Evolutionary conservation across 805 yeast species (phyloP), one percentile per base, ranked within the genome.

Genomic region (Candida koratica): DNA sequence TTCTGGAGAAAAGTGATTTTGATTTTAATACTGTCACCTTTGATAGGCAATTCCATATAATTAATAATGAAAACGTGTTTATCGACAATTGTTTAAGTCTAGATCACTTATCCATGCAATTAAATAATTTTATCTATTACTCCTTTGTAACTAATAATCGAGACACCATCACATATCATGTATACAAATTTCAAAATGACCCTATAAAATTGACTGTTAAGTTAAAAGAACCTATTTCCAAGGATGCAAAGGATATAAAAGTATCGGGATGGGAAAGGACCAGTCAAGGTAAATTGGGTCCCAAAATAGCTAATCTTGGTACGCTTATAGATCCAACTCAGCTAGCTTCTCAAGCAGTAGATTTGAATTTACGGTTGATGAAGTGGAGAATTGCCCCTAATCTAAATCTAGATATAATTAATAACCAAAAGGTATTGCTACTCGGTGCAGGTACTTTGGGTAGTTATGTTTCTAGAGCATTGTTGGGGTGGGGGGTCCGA

Each of bases 401-500:
- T 6, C 54, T 93, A 3, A 75, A 93, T 51, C 64, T 93, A 31
- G 89, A 84, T 5, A 52, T 61, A 2, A 65, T 93, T 15, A 73
- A 76, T 44, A 41, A 58, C 12, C 73, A 81, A 8, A 81, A 72
- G 45, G 82, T 89, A 25, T 59, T 93, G 28, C 62, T 93, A 11
- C 69, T 93, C n/a, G 99, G 99, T 0, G 84, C 97, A 0, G 99
- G 99, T 5, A 93, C 99, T 3, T 67, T 94, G 6, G 99, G 98
- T 0, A 82, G 94, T 41, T 90, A 90, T 51, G 90, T 93, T 5
- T 74, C 94, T 0, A 69, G 99, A 37, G 82, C 84, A 0, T 60
- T 93, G 18, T 55, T 93, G 56, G 97, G 95, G 1, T 93, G 98
- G 98, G 98, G 98, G 3, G 89, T 89, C 0, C 64, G 86, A 30